Conservation (phyloP, 345 rosid species). For the Salix purpurea region DNA sequence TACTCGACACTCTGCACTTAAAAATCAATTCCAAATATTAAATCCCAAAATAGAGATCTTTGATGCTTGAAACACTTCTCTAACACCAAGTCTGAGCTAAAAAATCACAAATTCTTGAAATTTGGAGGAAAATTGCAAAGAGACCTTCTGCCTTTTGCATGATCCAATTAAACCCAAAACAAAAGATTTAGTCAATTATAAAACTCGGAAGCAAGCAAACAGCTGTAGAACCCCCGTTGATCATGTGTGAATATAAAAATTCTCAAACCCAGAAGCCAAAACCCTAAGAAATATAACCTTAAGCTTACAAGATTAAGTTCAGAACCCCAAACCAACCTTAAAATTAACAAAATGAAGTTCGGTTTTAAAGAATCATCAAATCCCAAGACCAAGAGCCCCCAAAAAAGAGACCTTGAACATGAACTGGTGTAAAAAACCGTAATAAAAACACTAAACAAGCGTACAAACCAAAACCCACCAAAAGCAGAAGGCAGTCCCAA, state of each 20-base stretch:
- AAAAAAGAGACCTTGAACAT: neutral
- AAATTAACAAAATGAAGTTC: neutral
- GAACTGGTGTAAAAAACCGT: neutral
- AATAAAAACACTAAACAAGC: neutral
- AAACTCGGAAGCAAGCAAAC: neutral
- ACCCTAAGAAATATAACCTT: neutral
- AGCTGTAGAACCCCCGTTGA: neutral
- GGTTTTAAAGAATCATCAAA: neutral
- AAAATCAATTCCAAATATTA: neutral
- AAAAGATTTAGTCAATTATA: neutral
- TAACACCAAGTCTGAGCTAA: neutral
- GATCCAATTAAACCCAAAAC: neutral
- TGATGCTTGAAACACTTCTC: neutral
- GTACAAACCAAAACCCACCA: neutral
- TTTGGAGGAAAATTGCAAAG: neutral
- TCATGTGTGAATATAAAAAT: neutral
- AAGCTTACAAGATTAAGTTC: neutral
- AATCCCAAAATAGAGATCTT: neutral
- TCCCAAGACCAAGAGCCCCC: neutral
- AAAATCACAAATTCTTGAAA: neutral
- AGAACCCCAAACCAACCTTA: neutral
- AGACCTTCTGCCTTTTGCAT: neutral
- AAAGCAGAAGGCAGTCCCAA: neutral
- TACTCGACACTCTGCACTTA: neutral
- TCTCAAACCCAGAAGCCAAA: neutral